Evolutionary conservation across 805 yeast genomes (phyloP), one percentile per base, ranked within the genome.

Genomic region (Wickerhamomyces rabaulensis): DNA sequence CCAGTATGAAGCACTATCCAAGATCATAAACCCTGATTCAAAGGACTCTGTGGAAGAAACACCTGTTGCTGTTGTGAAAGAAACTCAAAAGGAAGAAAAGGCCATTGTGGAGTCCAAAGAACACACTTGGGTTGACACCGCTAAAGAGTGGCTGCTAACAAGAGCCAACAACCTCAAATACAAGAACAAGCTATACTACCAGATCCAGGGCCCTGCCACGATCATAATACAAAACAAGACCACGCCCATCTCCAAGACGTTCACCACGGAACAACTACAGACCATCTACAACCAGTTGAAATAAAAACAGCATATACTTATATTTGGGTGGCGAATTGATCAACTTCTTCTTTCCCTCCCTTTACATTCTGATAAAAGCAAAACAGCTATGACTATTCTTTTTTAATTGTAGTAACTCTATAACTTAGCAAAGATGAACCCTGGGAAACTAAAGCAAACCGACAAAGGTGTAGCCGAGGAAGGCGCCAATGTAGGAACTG

Each of bases 401-500:
- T 16, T 16, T 17, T n/a, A 9, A 16, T 6, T 29, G 17, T 29
- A 29, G 13, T 3, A 29, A 17, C 17, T 16, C 16, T 31, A 26
- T 10, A 22, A 25, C 6, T 4, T 23, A 9, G 13, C n/a, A 19
- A 36, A 19, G n/a, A 22, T 7, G n/a, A 15, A 16, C 9, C 36
- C 19, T 17, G 3, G 20, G 13, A 3, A 13, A 9, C 49, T 46
- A 64, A 35, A 67, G 41, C 44, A 58, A 57, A 26, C 67, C 54
- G 37, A 66, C 78, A 3, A 71, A 47, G 1, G 73, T 43, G 38
- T 79, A 73, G 3, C 95, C 97, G 3, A 76, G 54, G 25, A 80
- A 70, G 3, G 82, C 77, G n/a, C 97, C 97, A 0, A 71, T 27
- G 57, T 87, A 88, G 0, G 82, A 81, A 2, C 98, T 97, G 9